Evolutionary conservation across 805 yeast genomes (phyloP).

Genomic region (Candida taoyuanica): DNA sequence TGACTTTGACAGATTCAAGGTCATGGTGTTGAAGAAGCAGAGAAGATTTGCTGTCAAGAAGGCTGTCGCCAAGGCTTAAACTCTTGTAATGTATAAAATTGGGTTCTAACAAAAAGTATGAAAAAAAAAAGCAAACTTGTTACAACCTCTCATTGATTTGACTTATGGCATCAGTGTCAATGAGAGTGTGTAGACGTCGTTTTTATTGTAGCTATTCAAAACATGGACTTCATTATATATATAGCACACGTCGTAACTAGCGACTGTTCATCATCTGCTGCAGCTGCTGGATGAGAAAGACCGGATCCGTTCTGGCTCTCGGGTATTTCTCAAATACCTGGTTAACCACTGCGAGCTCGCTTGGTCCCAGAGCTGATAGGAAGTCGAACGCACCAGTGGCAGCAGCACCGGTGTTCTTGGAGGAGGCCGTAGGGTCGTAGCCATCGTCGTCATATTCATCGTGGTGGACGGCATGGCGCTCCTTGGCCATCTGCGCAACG

Average conservation of each 20-base stretch:
- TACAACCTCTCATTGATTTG: not conserved
- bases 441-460: conserved; percentile 2
- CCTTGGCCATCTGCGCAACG: conserved; percentile 1
- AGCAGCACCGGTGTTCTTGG: not conserved
- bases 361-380: conserved; percentile 16
- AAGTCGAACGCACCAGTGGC: conserved; percentile 16
- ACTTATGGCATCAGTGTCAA: not conserved
- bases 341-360: conserved; percentile 18
- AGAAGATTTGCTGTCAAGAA: conserved; percentile 91
- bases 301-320: conserved; percentile 19
- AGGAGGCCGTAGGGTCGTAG: conserved; percentile 2
- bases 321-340: conserved; percentile 22
- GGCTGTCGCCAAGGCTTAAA: conserved; percentile 92
- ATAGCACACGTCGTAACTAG: not conserved
- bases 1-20: conserved; percentile 99
- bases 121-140: not conserved
- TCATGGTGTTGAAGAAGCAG: conserved; percentile 94
- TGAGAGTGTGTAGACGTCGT: too few species aligned
- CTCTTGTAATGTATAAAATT: conserved; percentile 15
- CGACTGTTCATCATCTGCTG: conserved; percentile 11
- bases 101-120: conserved; percentile 7
- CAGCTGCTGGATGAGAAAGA: conserved; percentile 18
- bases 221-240: not conserved
- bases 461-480: not conserved
- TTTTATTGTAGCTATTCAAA: too few species aligned